Evolutionary conservation across 768 basidiomycete genomes (phyloP).

Genomic region (Tricholomella constricta): DNA sequence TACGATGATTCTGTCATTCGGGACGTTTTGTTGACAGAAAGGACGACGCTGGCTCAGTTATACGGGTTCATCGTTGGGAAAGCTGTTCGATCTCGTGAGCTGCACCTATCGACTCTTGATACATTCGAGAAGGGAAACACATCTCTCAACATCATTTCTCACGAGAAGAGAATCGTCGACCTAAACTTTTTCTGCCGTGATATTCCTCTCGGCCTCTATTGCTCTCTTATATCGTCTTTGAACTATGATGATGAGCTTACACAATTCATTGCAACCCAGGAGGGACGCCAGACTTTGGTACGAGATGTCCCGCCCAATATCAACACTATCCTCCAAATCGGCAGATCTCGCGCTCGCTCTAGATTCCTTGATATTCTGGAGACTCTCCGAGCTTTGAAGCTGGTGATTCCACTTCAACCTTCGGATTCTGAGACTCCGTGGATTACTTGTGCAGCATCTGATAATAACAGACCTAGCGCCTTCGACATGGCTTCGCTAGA

Average conservation of each 20-base stretch:
- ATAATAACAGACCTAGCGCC: conserved; percentile 42
- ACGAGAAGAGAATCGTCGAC: conserved; percentile 56
- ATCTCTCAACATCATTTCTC: conserved; percentile 51
- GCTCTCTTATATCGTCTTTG: conserved; percentile 60
- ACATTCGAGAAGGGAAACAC: conserved; percentile 42
- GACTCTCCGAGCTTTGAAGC: conserved; percentile 54
- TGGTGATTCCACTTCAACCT: conserved; percentile 59
- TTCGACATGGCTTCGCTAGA: conserved; percentile 48
- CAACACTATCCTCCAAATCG: conserved; percentile 54
- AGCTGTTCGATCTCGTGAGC: conserved; percentile 58
- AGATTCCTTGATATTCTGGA: conserved; percentile 65
- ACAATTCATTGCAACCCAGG: conserved; percentile 47
- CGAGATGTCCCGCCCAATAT: conserved; percentile 55
- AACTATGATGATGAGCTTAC: conserved; percentile 59
- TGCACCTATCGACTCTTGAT: conserved; percentile 58
- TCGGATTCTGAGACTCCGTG: conserved; percentile 43
- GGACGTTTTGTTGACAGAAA: conserved; percentile 67
- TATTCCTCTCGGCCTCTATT: conserved; percentile 65
- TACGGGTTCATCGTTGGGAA: conserved; percentile 78
- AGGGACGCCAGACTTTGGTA: conserved; percentile 50
- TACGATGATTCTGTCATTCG: conserved; percentile 56
- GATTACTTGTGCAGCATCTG: conserved; percentile 46
- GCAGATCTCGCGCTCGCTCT: conserved; percentile 57
- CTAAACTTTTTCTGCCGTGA: conserved; percentile 64
- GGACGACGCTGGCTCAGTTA: conserved; percentile 66